A percentile compares a stretch with the other conserved stretches of the same genome.
These are phyloP conservation scores for Azolla pinnata DNA, from an alignment of 75 land plant genomes.

Conservation along the genomic window DNA sequence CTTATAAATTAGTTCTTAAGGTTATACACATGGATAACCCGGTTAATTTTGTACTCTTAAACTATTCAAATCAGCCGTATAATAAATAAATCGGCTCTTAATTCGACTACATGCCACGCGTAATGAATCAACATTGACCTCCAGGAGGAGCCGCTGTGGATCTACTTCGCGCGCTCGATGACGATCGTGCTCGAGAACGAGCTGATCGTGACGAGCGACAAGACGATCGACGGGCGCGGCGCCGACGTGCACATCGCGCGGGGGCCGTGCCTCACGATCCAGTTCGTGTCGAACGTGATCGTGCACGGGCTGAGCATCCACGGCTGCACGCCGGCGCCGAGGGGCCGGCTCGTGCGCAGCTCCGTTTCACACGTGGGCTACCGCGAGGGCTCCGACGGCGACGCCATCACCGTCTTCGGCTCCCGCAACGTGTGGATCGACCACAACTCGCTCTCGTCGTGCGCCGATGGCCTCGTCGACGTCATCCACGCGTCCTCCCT, in stretches of 20 bases:
- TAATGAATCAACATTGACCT: no score
- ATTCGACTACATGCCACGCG: no score
- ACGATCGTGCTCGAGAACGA: slow-evolving; percentile 38
- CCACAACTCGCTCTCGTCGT: slow-evolving; percentile 46
- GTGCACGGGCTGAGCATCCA: slow-evolving; percentile 9
- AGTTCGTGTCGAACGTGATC: slow-evolving; percentile 18
- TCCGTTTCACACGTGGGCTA: not conserved
- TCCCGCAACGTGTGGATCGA: slow-evolving; percentile 53
- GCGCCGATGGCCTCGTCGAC: slow-evolving; percentile 60
- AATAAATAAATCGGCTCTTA: no score
- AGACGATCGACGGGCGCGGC: slow-evolving; percentile 56
- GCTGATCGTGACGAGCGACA: slow-evolving; percentile 38
- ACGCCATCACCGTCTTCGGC: slow-evolving; percentile 47
- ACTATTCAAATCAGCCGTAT: no score
- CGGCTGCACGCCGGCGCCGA: slow-evolving; percentile 8
- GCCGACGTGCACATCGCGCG: slow-evolving; percentile 33
- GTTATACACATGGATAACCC: no score
- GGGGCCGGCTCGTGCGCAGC: not conserved
- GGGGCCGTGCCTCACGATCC: slow-evolving; percentile 44
- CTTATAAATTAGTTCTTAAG: no score
- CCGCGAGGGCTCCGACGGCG: slow-evolving; percentile 44
- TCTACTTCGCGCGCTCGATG: slow-evolving; percentile 54
- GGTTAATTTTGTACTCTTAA: no score
- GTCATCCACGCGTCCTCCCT: slow-evolving; percentile 52
- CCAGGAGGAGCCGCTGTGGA: slow-evolving; percentile 47